These are phyloP conservation scores for Mycena vitilis DNA, from an alignment of 768 basidiomycete genomes.

Conservation along the genomic window DNA sequence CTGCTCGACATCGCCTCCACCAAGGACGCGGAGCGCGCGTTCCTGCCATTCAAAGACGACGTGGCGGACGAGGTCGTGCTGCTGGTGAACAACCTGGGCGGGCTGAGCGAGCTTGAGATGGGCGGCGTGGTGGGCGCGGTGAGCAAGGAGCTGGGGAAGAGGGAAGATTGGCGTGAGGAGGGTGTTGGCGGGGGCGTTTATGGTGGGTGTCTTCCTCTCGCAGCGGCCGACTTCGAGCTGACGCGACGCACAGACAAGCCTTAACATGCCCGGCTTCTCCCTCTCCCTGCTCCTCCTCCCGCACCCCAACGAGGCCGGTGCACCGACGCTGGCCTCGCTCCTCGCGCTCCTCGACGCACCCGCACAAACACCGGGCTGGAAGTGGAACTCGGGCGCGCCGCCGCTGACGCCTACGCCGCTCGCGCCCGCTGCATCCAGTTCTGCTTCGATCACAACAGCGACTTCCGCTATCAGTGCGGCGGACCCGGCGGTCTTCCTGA, in stretches of 20 bases:
- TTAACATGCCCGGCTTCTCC: conserved; percentile 95
- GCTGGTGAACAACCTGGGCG: conserved; percentile 90
- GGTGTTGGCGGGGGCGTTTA: no score
- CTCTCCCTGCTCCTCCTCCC: conserved; percentile 86
- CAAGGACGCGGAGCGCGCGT: conserved; percentile 80
- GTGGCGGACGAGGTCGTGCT: conserved; percentile 75
- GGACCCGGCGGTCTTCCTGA: conserved; percentile 62
- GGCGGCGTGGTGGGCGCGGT: conserved; percentile 35
- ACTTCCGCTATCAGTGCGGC: conserved; percentile 40
- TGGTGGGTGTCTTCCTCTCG: no score
- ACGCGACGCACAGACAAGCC: conserved; percentile 68
- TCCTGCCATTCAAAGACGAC: conserved; percentile 68
- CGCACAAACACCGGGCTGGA: conserved; percentile 85
- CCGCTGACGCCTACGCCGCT: conserved; percentile 46
- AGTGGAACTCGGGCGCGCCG: conserved; percentile 68
- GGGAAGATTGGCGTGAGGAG: no score
- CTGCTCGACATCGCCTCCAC: conserved; percentile 80
- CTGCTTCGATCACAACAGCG: conserved; percentile 7
- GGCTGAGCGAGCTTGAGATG: conserved; percentile 86
- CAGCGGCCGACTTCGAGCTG: no score
- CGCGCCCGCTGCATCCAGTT: conserved; percentile 30
- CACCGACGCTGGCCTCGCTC: conserved; percentile 50
- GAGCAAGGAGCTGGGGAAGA: no score
- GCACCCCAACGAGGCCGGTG: conserved; percentile 30
- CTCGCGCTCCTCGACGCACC: conserved; percentile 78